Base-by-base conservation (phyloP, 164 flowering plant species). In the Piper longum region DNA sequence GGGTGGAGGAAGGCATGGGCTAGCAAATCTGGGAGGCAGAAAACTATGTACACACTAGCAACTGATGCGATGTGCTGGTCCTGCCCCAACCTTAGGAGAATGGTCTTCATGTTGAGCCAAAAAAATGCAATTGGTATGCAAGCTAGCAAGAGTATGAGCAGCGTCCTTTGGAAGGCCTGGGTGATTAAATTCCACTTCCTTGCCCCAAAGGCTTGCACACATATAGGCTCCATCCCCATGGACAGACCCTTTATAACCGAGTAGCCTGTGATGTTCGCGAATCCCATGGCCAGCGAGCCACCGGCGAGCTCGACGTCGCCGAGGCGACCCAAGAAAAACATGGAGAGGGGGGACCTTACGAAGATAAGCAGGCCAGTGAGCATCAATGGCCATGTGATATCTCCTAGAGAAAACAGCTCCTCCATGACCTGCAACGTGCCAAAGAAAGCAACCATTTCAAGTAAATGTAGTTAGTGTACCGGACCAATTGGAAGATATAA, bases 181-280 rank as follows among this genome's bases (percentile, higher is more conserved):
- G 69, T 70, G 72, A 87, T 64, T 19, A 88, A 71, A 14, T 66
- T 55, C 79, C 76, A 82, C 54, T 72, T 81, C n/a, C 75, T 70
- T 60, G 89, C 91, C 7, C 89, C 89, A 59, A 41, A 78, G 5
- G 91, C 95, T 73, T 87, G 91, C 44, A 78, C 74, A 16, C 81
- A 81, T 16, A 87, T 75, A 57, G 87, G 71, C 54, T 88, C 89
- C 87, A 81, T 84, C 66, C 95, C 95, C 78, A 80, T 69, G 43
- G 89, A 73, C 0, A 87, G 81, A 57, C 91, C 91, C 5, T 79
- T 71, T 62, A 85, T 73, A 66, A 87, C 64, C 0, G 95, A 85
- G 82, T 76, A 84, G 67, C 89, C 87, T 3, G 84, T 72, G 57
- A 88, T 84, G 78, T 88, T 88, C 39, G 91, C 88, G 7, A 88